These are phyloP conservation scores for Coelastrella sp. DNA, from an alignment of 139 green algal genomes.

Conservation along the genomic window DNA sequence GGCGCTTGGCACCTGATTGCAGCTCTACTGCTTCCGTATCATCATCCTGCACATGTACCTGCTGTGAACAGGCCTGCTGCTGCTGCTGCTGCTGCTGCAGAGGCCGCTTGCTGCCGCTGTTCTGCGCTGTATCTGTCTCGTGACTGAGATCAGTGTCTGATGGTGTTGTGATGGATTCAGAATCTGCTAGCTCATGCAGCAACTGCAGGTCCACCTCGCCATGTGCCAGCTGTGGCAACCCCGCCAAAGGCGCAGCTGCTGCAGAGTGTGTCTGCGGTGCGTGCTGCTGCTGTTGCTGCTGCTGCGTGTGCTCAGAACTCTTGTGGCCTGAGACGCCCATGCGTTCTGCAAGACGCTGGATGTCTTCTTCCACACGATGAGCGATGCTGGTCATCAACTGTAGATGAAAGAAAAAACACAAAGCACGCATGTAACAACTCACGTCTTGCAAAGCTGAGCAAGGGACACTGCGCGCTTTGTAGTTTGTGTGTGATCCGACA, in stretches of 20 bases:
- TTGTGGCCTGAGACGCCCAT: slow-evolving; percentile 33
- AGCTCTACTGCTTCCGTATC: background rate
- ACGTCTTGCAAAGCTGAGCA: too few relatives aligned
- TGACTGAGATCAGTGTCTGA: slow-evolving; percentile 12
- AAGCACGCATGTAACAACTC: too few relatives aligned
- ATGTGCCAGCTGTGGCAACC: slow-evolving; percentile 24
- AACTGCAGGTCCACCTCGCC: slow-evolving; percentile 40
- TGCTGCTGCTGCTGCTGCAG: slow-evolving; percentile 39
- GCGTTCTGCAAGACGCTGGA: slow-evolving; percentile 43
- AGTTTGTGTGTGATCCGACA: too few relatives aligned
- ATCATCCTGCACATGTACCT: slow-evolving; percentile 13
- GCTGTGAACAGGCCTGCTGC: slow-evolving; percentile 2
- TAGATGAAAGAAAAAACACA: background rate
- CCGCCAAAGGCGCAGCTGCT: background rate
- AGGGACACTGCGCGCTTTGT: too few relatives aligned
- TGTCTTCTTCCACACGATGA: slow-evolving; percentile 62
- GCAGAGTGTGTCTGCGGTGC: slow-evolving; percentile 2
- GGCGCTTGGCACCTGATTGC: background rate
- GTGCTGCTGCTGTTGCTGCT: slow-evolving; percentile 8
- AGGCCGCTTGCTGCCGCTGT: background rate
- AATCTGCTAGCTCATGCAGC: slow-evolving; percentile 34
- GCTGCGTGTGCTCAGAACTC: background rate
- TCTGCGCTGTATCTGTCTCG: slow-evolving; percentile 35
- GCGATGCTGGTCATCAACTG: slow-evolving; percentile 70
- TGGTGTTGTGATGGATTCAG: background rate